Base-by-base conservation (phyloP, 2,329 filamentous ascomycete genomes). In the Penicillium sp. region DNA sequence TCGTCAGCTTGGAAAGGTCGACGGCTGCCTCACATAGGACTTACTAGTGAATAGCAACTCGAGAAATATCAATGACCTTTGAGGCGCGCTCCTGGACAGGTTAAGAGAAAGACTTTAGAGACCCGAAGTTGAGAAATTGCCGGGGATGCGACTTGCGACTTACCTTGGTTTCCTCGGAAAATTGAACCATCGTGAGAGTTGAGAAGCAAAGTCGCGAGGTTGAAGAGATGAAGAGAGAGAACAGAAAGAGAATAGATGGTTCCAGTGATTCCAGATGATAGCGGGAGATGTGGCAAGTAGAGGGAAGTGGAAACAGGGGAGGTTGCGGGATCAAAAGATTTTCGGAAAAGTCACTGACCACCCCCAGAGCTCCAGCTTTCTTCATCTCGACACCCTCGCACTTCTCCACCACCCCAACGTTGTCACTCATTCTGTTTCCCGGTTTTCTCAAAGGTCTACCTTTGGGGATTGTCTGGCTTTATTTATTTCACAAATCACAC, bases 101-200 rank as follows among this genome's bases (percentile, higher is more conserved):
- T 22, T 29, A 29, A 42, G 45, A 30, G 44, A 52, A 13, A 38
- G 18, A 22, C 39, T 58, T 58, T 25, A 52, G 44, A 41, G 16
- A 31, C 16, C n/a, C 11, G n/a, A 43, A 28, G 22, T 27, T 14
- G 39, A 37, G 28, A 11, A 31, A 36, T 27, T 12, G 13, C 9
- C 22, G 14, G 30, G 25, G 33, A 39, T 22, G 41, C 47, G 30
- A 46, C 66, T 40, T 22, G 41, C 47, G 30, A 46, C 66, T 40
- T 57, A 95, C 92, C 87, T 97, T 97, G 68, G 91, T 90, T 78
- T 99, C 93, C 76, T 99, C 93, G 43, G 93, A 97, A 60, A 97
- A 85, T 61, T 80, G 78, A 65, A 82, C 79, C 69, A 71, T 79
- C 37, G 60, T 70, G 64, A 53, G 16, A 38, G 33, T 38, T 29